These are phyloP conservation scores for Oryza coarctata DNA, from an alignment of 176 grass and related monocot genomes.

Conservation along the genomic window DNA sequence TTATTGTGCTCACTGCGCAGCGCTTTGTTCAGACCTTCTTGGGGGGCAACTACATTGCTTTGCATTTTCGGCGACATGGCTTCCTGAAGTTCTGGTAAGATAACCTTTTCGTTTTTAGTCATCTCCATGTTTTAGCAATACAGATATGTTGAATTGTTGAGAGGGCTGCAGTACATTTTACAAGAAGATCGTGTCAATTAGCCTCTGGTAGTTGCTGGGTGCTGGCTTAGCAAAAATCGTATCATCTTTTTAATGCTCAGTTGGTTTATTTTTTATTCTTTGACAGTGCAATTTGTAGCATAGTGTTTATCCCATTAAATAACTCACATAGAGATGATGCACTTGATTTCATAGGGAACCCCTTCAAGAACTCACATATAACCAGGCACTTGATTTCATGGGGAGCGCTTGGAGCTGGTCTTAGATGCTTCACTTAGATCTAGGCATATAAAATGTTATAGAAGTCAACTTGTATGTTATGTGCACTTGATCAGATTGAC, in stretches of 20 bases:
- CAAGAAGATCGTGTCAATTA: neutral
- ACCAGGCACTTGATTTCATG: slow-evolving; percentile 24
- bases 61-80: slow-evolving; percentile 94
- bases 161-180: neutral
- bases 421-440: slow-evolving; percentile 26
- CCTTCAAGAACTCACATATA: neutral
- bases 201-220: neutral
- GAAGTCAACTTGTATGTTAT: slow-evolving; percentile 8
- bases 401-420: neutral
- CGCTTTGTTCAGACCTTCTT: slow-evolving; percentile 95
- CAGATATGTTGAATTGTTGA: neutral
- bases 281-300: neutral
- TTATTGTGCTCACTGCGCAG: slow-evolving; percentile 79
- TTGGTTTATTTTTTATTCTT: slow-evolving; percentile 1
- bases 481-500: neutral
- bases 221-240: neutral
- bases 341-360: slow-evolving; percentile 29
- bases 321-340: neutral
- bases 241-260: slow-evolving; percentile 15
- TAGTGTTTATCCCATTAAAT: neutral
- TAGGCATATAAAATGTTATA: slow-evolving; percentile 7
- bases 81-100: slow-evolving; percentile 92
- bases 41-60: slow-evolving; percentile 84
- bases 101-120: neutral
- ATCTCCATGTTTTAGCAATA: slow-evolving; percentile 19